phyloP scores from a whole-genome alignment of 805 yeast species.

The Spathaspora sp. region DNA sequence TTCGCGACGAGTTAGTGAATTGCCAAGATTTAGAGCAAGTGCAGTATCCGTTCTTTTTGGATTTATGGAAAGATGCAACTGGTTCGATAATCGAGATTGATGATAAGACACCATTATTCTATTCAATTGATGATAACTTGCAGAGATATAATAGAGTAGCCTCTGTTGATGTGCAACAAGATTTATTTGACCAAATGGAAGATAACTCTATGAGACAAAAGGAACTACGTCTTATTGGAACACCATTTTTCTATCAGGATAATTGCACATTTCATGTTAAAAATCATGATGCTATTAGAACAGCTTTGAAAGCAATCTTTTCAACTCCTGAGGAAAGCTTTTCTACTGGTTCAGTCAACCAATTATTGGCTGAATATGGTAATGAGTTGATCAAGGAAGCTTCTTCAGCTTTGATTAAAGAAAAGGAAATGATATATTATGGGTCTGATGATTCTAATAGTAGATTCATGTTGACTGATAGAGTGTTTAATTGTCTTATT shows the following conservation, averaged over 20 bases:
- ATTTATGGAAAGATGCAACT: slow-evolving; percentile 64
- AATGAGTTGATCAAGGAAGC: slow-evolving; percentile 44
- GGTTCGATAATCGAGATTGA: slow-evolving; percentile 20
- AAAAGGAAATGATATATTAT: slow-evolving; percentile 51
- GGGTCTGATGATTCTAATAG: slow-evolving; percentile 38
- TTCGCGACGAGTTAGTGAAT: slow-evolving; percentile 51
- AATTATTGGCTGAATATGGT: slow-evolving; percentile 42
- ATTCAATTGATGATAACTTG: slow-evolving; percentile 44
- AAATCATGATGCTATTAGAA: slow-evolving; percentile 31
- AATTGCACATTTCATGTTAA: slow-evolving; percentile 7
- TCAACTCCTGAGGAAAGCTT: slow-evolving; percentile 50
- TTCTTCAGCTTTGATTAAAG: slow-evolving; percentile 46
- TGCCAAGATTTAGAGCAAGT: slow-evolving; percentile 47
- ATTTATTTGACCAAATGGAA: slow-evolving; percentile 43
- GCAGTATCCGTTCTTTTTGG: slow-evolving; percentile 50
- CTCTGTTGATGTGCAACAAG: slow-evolving; percentile 7
- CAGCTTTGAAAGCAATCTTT: slow-evolving; percentile 53
- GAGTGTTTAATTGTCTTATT: slow-evolving; percentile 26
- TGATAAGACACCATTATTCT: slow-evolving; percentile 36
- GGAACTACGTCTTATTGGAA: slow-evolving; percentile 49
- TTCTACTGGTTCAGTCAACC: slow-evolving; percentile 42
- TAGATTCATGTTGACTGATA: slow-evolving; percentile 56
- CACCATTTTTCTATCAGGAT: slow-evolving; percentile 38
- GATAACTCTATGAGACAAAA: slow-evolving; percentile 69
- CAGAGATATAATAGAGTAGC: slow-evolving; percentile 32